Conservation (phyloP, 2,329 filamentous ascomycete species). For the Trichoderma koningiopsis region DNA sequence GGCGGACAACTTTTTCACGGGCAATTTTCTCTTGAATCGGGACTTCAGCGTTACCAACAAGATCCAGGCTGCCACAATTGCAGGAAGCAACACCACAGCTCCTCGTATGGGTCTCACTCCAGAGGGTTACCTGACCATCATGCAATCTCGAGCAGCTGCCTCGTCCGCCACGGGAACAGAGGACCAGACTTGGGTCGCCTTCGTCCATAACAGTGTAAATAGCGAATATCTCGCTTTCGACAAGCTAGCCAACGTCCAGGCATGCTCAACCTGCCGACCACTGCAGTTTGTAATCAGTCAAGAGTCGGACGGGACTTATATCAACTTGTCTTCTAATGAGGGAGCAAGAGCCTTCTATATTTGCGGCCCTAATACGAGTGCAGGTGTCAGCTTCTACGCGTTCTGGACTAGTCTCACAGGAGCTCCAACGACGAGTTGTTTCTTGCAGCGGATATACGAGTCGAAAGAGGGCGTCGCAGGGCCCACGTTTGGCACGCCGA, state of each 20-base stretch:
- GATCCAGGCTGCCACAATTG: not conserved
- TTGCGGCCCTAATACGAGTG: not conserved
- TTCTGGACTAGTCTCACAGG: slow-evolving; percentile 4
- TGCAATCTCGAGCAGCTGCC: slow-evolving; percentile 3
- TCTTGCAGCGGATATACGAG: slow-evolving; percentile 11
- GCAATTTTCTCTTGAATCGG: not conserved
- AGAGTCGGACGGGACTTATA: not conserved
- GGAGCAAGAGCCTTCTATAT: slow-evolving; percentile 1
- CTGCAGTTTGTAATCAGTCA: not conserved
- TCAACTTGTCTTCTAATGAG: not conserved
- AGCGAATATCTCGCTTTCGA: not conserved
- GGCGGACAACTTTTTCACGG: not conserved
- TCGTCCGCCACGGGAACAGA: slow-evolving; percentile 2
- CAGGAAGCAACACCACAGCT: slow-evolving; percentile 6
- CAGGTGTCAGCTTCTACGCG: not conserved
- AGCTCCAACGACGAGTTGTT: not conserved
- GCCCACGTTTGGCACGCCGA: slow-evolving; percentile 4
- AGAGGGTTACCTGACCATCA: not conserved
- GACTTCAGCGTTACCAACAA: slow-evolving; percentile 6
- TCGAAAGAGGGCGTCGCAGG: not conserved
- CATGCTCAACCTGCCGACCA: slow-evolving; percentile 4
- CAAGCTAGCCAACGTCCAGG: not conserved
- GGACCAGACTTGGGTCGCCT: slow-evolving; percentile 1
- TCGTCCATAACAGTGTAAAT: not conserved
- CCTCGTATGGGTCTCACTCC: slow-evolving; percentile 12